These are phyloP conservation scores for Yarrowia sp. DNA, from an alignment of 805 yeast genomes.

Conservation along the genomic window DNA sequence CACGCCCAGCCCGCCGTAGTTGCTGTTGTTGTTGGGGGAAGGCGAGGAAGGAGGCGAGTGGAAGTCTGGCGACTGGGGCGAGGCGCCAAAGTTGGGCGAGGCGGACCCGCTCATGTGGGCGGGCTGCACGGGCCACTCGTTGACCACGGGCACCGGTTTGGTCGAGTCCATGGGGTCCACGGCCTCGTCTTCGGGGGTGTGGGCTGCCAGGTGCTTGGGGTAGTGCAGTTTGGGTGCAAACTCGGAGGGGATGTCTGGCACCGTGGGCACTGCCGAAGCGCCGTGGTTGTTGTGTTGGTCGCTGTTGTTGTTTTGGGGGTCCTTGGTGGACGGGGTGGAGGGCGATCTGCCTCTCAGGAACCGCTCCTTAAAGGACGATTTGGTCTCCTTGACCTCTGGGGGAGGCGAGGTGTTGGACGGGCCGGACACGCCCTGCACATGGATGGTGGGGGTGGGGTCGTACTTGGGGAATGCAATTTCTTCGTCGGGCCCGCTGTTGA, in stretches of 20 bases:
- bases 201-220: conserved; percentile 8
- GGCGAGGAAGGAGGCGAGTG: conserved; percentile 18
- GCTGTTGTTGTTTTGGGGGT: background rate
- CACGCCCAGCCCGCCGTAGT: conserved; percentile 5
- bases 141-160: background rate
- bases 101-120: conserved; percentile 28
- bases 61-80: conserved; percentile 7
- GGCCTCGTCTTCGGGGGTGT: conserved; percentile 25
- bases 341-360: conserved; percentile 30
- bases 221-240: conserved; percentile 6
- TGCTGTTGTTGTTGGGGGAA: background rate
- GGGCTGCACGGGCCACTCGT: conserved; percentile 14
- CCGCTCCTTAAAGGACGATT: conserved; percentile 24
- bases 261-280: background rate
- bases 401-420: conserved; percentile 15
- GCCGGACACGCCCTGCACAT: background rate
- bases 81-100: conserved; percentile 11
- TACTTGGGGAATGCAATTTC: conserved; percentile 39
- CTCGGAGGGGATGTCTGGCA: conserved; percentile 24
- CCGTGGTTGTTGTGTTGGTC: background rate
- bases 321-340: conserved; percentile 31
- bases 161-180: conserved; percentile 29
- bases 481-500: conserved; percentile 22
- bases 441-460: conserved; percentile 35
- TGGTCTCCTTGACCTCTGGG: conserved; percentile 13